Base-by-base conservation (phyloP, 2,329 filamentous ascomycete genomes). In the Pseudopithomyces chartarum region DNA sequence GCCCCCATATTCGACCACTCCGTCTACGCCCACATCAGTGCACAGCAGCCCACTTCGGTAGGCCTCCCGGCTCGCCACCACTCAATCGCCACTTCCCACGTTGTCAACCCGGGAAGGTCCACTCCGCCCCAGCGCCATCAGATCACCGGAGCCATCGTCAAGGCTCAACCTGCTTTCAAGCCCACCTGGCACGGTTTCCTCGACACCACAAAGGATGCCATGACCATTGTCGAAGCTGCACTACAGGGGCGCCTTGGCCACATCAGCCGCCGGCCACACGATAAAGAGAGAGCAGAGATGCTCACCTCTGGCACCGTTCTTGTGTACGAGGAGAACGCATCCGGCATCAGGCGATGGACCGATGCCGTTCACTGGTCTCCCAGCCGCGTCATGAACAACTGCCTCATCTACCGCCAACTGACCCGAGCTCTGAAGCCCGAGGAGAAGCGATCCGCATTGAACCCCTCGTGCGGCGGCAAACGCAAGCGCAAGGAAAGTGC, bases 281-380 rank as follows among this genome's bases (percentile, higher is more conserved):
- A 97, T 68, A 84, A 91, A 50, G 93, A 97, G 76, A 85, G 92
- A 50, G 81, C 82, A 22, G 82, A 86, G 19, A 84, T 96, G 50
- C 95, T 97, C 70, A 85, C 85, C 63, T 96, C 91, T 64, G 93
- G 93, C 34, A 89, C 90, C 63, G 85, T 97, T 45, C 95, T 97
- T 76, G 91, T 97, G 63, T 97, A 97, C 74, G 92, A 96, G 69
- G 92, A 97, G 73, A 89, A 91, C 59, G 88, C 91, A 0, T 96
- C 92, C 0, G 92, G 92, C 5, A 96, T 97, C 78, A 96, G 96
- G 79, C 84, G 93, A 54, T 97, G 93, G 93, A 97, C 92, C 0
- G 93, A 97, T 65, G 92, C 93, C 13, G 86, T 94, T 11, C 88
- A 89, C 6, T 97, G 93, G 93, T 96, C 91, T 65, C 93, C 93